These are phyloP conservation scores for Rosa chinensis DNA, from an alignment of 306 rosid genomes.

Conservation along the genomic window DNA sequence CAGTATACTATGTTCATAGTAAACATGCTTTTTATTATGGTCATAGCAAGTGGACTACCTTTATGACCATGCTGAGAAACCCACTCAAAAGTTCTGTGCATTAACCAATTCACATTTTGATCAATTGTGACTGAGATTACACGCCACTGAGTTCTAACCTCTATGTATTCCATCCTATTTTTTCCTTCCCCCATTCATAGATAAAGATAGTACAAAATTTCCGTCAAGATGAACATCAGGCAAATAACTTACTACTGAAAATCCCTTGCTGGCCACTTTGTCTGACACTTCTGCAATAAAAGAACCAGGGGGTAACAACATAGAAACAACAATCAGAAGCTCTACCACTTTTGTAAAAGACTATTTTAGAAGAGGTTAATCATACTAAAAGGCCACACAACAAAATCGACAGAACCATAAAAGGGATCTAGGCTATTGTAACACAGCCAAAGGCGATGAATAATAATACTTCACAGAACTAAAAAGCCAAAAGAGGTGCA, in stretches of 20 bases:
- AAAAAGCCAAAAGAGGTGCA: not conserved
- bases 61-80: not conserved
- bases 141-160: not conserved
- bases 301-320: too few relatives aligned
- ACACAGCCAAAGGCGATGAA: not conserved
- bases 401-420: constrained; percentile 7
- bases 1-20: not conserved
- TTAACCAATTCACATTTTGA: not conserved
- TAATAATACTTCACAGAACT: not conserved
- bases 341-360: constrained; percentile 16
- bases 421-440: constrained; percentile 9
- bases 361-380: not conserved
- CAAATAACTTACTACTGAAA: constrained; percentile 58
- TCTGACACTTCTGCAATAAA: constrained; percentile 68
- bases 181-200: not conserved
- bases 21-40: too few relatives aligned
- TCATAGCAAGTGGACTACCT: too few relatives aligned
- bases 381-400: constrained; percentile 7
- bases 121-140: not conserved
- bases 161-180: not conserved
- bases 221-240: not conserved
- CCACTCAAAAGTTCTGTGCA: not conserved
- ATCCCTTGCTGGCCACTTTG: constrained; percentile 44
- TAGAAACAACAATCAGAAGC: too few relatives aligned
- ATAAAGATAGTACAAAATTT: too few relatives aligned